A percentile compares a stretch with the other conserved stretches of the same genome.
Conservation (phyloP, 2,329 filamentous ascomycete species). For the Didymella pomorum region DNA sequence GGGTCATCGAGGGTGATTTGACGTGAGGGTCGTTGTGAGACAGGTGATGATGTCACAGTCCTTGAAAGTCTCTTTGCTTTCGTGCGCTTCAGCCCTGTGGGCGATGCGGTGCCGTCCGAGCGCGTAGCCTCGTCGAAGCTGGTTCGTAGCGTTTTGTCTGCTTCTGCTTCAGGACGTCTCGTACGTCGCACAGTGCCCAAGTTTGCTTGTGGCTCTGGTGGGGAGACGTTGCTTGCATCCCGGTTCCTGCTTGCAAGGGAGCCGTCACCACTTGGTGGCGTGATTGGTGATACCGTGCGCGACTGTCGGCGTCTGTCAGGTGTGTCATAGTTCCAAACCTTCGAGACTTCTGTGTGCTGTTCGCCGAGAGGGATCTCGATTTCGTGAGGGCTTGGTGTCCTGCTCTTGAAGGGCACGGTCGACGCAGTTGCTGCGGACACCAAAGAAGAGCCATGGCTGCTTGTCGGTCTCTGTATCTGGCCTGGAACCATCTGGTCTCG, state of each 20-base stretch:
- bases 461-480: conserved; percentile 49
- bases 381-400: conserved; percentile 60
- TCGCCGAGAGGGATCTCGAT: conserved; percentile 70
- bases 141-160: conserved; percentile 46
- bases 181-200: conserved; percentile 22
- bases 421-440: conserved; percentile 49
- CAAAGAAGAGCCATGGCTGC: conserved; percentile 65
- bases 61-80: conserved; percentile 51
- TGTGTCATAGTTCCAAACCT: conserved; percentile 54
- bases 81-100: conserved; percentile 47
- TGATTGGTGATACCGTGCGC: conserved; percentile 46
- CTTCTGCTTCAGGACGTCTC: conserved; percentile 26
- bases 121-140: conserved; percentile 51
- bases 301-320: conserved; percentile 41
- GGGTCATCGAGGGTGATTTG: conserved; percentile 49
- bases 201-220: conserved; percentile 27
- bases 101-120: conserved; percentile 42
- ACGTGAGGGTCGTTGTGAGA: conserved; percentile 41
- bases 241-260: conserved; percentile 37
- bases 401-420: conserved; percentile 49
- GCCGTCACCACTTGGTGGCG: conserved; percentile 50
- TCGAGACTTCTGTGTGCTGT: conserved; percentile 57
- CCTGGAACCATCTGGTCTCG: conserved; percentile 62
- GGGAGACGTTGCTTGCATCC: conserved; percentile 26
- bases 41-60: conserved; percentile 40